Conservation (phyloP, 2,329 filamentous ascomycete species). For the Diplocarpon mali region DNA sequence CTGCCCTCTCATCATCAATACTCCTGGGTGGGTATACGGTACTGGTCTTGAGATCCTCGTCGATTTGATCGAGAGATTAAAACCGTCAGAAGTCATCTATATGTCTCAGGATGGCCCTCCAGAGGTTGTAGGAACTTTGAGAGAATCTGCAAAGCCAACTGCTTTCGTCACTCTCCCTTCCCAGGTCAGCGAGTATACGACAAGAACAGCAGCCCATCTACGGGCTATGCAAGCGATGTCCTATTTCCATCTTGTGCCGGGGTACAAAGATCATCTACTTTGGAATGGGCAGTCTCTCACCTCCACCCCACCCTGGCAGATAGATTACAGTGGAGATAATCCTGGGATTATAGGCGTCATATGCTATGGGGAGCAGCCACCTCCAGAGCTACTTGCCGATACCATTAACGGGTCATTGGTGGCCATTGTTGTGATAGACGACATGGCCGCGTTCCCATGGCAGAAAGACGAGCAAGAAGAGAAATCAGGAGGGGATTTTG, state of each 20-base stretch:
- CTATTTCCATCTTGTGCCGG: constrained; percentile 52
- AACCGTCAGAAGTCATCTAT: constrained; percentile 54
- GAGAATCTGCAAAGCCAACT: constrained; percentile 30
- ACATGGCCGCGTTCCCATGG: constrained; percentile 36
- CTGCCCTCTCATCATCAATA: constrained; percentile 59
- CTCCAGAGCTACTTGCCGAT: constrained; percentile 46
- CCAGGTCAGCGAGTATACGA: constrained; percentile 41
- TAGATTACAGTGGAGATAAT: constrained; percentile 42
- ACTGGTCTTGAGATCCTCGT: constrained; percentile 55
- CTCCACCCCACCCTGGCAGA: constrained; percentile 45
- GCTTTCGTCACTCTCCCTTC: constrained; percentile 45
- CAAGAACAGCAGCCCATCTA: constrained; percentile 53
- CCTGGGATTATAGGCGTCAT: constrained; percentile 53
- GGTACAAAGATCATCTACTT: constrained; percentile 13
- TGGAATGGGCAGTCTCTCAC: constrained; percentile 48
- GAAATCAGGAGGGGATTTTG: background rate
- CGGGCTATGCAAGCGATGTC: constrained; percentile 69
- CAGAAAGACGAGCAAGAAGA: constrained; percentile 11
- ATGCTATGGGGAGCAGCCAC: constrained; percentile 54
- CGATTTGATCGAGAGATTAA: constrained; percentile 41
- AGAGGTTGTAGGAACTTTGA: constrained; percentile 44
- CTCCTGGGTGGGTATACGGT: constrained; percentile 62
- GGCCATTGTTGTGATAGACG: constrained; percentile 51
- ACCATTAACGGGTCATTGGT: constrained; percentile 62
- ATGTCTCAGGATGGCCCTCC: constrained; percentile 53